Conservation (phyloP, 495 filamentous ascomycete genomes). For the Evernia prunastri region DNA sequence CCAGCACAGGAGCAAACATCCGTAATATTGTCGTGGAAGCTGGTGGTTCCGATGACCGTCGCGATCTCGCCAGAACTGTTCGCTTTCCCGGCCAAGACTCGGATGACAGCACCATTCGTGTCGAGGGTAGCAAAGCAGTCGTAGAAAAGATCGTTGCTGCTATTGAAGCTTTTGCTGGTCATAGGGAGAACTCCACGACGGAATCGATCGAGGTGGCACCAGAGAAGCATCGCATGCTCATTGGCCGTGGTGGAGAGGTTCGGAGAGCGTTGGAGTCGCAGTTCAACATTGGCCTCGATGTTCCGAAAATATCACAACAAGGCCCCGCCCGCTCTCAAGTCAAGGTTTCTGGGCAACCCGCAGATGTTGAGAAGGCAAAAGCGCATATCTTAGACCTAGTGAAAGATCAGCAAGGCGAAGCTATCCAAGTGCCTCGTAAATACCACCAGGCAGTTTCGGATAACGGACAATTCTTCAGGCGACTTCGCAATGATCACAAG, state of each 20-base stretch:
- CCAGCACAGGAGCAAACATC: constrained; percentile 63
- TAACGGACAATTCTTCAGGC: constrained; percentile 87
- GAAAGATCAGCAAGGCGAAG: constrained; percentile 85
- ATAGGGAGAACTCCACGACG: constrained; percentile 71
- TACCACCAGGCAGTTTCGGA: constrained; percentile 80
- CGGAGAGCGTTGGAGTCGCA: constrained; percentile 79
- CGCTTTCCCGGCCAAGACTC: constrained; percentile 81
- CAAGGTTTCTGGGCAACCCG: constrained; percentile 73
- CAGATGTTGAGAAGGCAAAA: constrained; percentile 76
- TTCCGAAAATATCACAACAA: constrained; percentile 67
- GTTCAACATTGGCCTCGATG: constrained; percentile 83
- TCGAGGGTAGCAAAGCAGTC: constrained; percentile 74
- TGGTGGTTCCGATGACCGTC: constrained; percentile 78
- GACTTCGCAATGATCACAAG: constrained; percentile 68
- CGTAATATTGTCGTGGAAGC: constrained; percentile 80
- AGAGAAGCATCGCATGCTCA: constrained; percentile 83
- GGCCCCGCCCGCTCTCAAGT: constrained; percentile 63
- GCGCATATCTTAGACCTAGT: constrained; percentile 69
- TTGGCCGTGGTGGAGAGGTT: constrained; percentile 84
- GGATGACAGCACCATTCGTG: constrained; percentile 69
- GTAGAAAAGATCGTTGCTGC: constrained; percentile 83
- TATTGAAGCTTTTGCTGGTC: constrained; percentile 69
- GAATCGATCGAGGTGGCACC: constrained; percentile 72
- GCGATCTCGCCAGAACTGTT: constrained; percentile 74
- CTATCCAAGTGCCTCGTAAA: constrained; percentile 67